Percentiles rank a stretch among this genome's conserved stretches.
Evolutionary conservation across 129 eudicot species (phyloP).

Genomic region (Ambrosia trifida): DNA sequence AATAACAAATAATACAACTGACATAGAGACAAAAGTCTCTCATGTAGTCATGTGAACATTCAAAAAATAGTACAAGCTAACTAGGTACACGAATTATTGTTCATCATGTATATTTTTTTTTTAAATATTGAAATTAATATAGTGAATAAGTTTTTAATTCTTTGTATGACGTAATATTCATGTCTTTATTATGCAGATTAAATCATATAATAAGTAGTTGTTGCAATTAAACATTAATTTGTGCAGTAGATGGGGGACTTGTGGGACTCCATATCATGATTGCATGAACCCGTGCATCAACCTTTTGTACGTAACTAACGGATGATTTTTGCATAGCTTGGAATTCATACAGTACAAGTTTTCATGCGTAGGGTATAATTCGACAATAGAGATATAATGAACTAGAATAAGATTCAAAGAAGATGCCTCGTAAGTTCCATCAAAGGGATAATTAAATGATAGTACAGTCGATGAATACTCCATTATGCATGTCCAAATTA

Average conservation of each 20-base stretch:
- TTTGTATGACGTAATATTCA: constrained; percentile 21
- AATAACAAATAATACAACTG: background rate
- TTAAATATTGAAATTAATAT: background rate
- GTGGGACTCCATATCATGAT: background rate
- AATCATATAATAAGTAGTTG: constrained; percentile 28
- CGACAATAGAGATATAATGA: background rate
- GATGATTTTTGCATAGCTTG: background rate
- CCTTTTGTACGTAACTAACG: background rate
- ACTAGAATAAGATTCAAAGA: background rate
- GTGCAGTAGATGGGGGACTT: background rate
- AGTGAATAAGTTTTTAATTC: background rate
- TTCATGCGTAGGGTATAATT: background rate
- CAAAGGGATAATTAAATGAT: constrained; percentile 1
- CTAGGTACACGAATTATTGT: constrained; percentile 12
- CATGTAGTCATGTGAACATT: constrained; percentile 19
- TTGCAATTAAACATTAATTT: constrained; percentile 13
- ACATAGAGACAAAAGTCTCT: constrained; percentile 5
- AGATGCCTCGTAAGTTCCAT: constrained; percentile 10
- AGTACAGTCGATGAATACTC: constrained; percentile 23
- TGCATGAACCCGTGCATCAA: background rate
- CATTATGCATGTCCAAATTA: constrained; percentile 12
- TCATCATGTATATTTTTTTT: background rate
- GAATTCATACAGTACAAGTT: background rate
- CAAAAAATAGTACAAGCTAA: background rate
- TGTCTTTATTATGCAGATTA: constrained; percentile 24